phyloP scores from a whole-genome alignment of 345 rosid species.

The Moricandia moricandioides region DNA sequence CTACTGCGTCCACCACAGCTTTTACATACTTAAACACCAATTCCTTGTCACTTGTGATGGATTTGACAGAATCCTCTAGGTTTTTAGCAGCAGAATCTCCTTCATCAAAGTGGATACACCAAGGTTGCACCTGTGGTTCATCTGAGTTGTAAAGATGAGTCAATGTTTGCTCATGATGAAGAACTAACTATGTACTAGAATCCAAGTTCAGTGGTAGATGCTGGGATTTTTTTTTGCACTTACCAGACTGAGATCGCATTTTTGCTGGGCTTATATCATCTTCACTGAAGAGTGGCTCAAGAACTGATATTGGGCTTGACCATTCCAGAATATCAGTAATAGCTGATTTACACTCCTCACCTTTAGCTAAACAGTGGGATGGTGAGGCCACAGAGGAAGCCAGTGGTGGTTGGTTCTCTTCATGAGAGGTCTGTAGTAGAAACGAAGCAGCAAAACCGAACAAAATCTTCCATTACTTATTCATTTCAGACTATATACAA shows the following conservation, averaged over 20 bases:
- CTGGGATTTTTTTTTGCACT: not conserved
- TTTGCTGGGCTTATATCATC: slow-evolving; percentile 69
- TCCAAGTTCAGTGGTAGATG: not conserved
- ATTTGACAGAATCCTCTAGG: slow-evolving; percentile 36
- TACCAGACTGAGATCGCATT: slow-evolving; percentile 57
- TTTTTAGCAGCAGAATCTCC: slow-evolving; percentile 22
- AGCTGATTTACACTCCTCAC: slow-evolving; percentile 45
- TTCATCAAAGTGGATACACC: slow-evolving; percentile 70
- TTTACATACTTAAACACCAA: slow-evolving; percentile 49
- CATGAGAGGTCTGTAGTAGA: slow-evolving; percentile 27
- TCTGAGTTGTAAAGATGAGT: slow-evolving; percentile 44
- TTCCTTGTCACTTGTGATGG: slow-evolving; percentile 48
- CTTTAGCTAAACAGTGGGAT: slow-evolving; percentile 44
- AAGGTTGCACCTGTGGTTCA: slow-evolving; percentile 52
- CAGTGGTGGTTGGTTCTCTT: slow-evolving; percentile 28
- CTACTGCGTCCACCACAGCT: slow-evolving; percentile 55
- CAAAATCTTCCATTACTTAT: slow-evolving; percentile 7
- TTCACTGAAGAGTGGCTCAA: slow-evolving; percentile 63
- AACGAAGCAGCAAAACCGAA: not conserved
- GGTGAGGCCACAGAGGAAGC: slow-evolving; percentile 42
- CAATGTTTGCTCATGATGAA: slow-evolving; percentile 25
- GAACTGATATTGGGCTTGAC: slow-evolving; percentile 91
- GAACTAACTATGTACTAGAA: slow-evolving; percentile 8
- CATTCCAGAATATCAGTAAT: slow-evolving; percentile 51
- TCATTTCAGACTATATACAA: not conserved